Base-by-base conservation (phyloP, 2,329 filamentous ascomycete genomes). In the Talaromyces sp. region DNA sequence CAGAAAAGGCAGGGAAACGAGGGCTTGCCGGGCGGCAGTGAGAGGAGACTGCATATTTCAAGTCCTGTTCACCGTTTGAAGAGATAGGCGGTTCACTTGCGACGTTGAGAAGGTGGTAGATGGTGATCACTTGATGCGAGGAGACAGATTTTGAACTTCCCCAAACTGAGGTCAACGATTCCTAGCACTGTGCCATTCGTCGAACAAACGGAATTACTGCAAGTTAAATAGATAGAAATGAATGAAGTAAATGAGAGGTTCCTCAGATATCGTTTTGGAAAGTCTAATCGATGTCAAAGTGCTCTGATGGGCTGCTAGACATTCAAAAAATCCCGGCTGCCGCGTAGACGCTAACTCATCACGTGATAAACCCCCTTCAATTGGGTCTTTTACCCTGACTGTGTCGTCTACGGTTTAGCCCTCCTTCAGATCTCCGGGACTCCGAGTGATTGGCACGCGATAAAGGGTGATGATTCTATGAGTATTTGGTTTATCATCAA, bases 1-100 rank as follows among this genome's bases (percentile, higher is more conserved):
- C 40, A 78, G 71, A 61, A 78, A 79, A 5, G 75, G 73, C 50
- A 79, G 65, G 31, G 70, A 69, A 39, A 75, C 57, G 37, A 75
- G 69, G 7, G 75, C 72, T 67, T 76, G 72, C 66, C 72, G 74
- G 16, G 72, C 66, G 58, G 69, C 63, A 39, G 67, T 63, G 54
- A 61, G 37, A 16, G 54, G 21, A 31, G 50, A 62, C 44, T 62
- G 60, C 50, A 62, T 62, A 21, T 28, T 44, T 28, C 18, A 16
- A 25, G 12, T n/a, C 8, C 28, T 1, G 25, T 3, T 28, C 14
- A 12, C 28, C 5, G 18, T 35, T 35, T 52, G 18, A 23, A 11
- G 3, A 33, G 28, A 33, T 4, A 5, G 16, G 5, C 25, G 1
- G 5, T n/a, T 8, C 31, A 54, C 21, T 35, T 54, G 39, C 39